Conservation (phyloP, 2,329 filamentous ascomycete species). For the Aureobasidium sp. region DNA sequence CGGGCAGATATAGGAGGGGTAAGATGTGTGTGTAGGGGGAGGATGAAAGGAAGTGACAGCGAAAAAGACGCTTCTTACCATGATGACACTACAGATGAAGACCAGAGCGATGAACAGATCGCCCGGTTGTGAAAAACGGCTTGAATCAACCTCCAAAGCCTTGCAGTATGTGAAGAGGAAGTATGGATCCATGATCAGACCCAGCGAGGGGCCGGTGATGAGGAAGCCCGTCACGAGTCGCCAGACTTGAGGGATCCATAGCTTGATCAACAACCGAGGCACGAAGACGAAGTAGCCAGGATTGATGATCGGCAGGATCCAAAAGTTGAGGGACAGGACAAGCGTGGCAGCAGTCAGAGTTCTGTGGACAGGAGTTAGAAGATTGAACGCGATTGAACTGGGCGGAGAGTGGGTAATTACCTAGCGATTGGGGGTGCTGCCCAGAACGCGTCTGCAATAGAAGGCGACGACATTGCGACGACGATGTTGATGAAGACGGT, state of each 20-base stretch:
- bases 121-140: constrained; percentile 65
- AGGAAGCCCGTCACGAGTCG: constrained; percentile 50
- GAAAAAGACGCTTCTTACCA: constrained; percentile 55
- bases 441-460: constrained; percentile 51
- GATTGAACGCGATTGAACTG: constrained; percentile 15
- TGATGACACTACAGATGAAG: constrained; percentile 61
- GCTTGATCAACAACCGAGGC: constrained; percentile 32
- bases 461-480: constrained; percentile 10
- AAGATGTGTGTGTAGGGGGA: constrained; percentile 25
- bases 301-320: constrained; percentile 34
- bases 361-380: constrained; percentile 46
- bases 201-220: constrained; percentile 45
- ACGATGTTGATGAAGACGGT: constrained; percentile 16
- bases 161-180: constrained; percentile 71
- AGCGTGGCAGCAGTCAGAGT: constrained; percentile 59
- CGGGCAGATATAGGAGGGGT: constrained; percentile 51
- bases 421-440: constrained; percentile 56
- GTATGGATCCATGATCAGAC: constrained; percentile 65
- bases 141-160: constrained; percentile 61
- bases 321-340: constrained; percentile 51
- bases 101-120: constrained; percentile 73
- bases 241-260: constrained; percentile 54
- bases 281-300: constrained; percentile 47
- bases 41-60: constrained; percentile 16
- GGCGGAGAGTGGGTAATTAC: constrained; percentile 35